Evolutionary conservation across 2,329 filamentous ascomycete genomes (phyloP).

Genomic region (Fusarium sp.): DNA sequence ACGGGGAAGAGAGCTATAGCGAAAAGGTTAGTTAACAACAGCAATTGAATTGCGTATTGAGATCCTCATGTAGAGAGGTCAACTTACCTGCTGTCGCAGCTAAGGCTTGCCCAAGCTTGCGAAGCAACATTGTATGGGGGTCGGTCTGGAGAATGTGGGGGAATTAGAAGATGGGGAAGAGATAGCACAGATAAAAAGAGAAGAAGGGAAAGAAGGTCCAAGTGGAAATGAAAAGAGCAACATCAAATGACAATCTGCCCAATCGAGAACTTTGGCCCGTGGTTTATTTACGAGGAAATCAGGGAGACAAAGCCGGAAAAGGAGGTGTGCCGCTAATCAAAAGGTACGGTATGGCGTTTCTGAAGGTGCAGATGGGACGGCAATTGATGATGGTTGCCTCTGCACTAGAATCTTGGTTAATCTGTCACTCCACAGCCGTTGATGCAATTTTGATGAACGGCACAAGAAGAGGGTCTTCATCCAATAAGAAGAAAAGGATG

Average conservation of each 20-base stretch:
- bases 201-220: not conserved
- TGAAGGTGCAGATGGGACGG: constrained; percentile 17
- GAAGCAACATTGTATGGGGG: constrained; percentile 46
- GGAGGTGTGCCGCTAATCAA: constrained; percentile 41
- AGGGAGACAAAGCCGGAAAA: constrained; percentile 39
- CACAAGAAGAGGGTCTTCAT: not conserved
- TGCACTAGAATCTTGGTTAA: not conserved
- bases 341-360: constrained; percentile 7
- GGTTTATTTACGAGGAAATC: constrained; percentile 23
- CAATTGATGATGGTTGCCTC: constrained; percentile 26
- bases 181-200: not conserved
- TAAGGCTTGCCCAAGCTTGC: constrained; percentile 47
- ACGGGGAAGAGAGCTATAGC: constrained; percentile 43
- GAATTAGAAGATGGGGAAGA: not conserved
- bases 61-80: not conserved
- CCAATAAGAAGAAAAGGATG: constrained; percentile 8
- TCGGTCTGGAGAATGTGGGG: constrained; percentile 27
- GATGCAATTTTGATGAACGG: constrained; percentile 17
- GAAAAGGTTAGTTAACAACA: constrained; percentile 4
- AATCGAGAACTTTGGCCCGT: constrained; percentile 13
- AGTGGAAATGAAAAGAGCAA: not conserved
- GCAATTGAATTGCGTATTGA: not conserved
- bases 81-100: constrained; percentile 46
- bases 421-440: not conserved
- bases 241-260: constrained; percentile 1